Percentiles rank a stretch among this genome's conserved stretches.
These are phyloP conservation scores for Apiosordaria backusii DNA, from an alignment of 495 filamentous ascomycete species.

Conservation along the genomic window DNA sequence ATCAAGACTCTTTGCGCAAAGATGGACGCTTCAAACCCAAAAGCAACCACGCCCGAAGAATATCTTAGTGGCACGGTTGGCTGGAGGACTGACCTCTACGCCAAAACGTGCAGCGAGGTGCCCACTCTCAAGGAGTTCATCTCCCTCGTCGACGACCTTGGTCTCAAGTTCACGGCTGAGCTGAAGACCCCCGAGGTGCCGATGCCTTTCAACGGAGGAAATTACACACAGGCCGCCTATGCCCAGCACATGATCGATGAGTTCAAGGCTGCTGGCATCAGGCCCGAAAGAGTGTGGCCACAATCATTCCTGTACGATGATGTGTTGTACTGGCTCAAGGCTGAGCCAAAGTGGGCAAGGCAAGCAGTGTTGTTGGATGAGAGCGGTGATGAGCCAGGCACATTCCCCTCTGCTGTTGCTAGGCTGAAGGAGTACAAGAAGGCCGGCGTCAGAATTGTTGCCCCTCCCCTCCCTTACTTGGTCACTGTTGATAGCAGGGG, in stretches of 20 bases:
- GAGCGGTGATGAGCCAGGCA: slow-evolving; percentile 44
- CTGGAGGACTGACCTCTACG: slow-evolving; percentile 58
- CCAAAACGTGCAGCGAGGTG: slow-evolving; percentile 50
- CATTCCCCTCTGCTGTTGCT: slow-evolving; percentile 46
- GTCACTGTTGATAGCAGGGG: slow-evolving; percentile 35
- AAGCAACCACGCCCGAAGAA: slow-evolving; percentile 49
- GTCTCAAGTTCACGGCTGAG: slow-evolving; percentile 58
- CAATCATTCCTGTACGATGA: slow-evolving; percentile 60
- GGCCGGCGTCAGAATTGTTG: slow-evolving; percentile 43
- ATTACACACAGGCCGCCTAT: slow-evolving; percentile 56
- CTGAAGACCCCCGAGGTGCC: slow-evolving; percentile 56
- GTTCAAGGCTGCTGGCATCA: slow-evolving; percentile 51
- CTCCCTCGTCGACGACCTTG: slow-evolving; percentile 47
- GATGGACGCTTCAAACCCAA: slow-evolving; percentile 56
- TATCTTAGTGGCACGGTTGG: slow-evolving; percentile 51
- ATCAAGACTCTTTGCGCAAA: slow-evolving; percentile 59
- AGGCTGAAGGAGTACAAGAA: slow-evolving; percentile 44
- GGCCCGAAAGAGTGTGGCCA: slow-evolving; percentile 53
- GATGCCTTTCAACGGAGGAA: slow-evolving; percentile 53
- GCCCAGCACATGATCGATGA: slow-evolving; percentile 58
- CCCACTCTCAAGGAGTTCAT: slow-evolving; percentile 54
- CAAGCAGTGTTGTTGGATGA: slow-evolving; percentile 59
- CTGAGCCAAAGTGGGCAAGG: slow-evolving; percentile 52
- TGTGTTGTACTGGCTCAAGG: slow-evolving; percentile 58
- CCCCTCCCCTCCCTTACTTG: slow-evolving; percentile 42